Conservation (phyloP, 352 stramenopile genomes). For the Phytophthora europaea region DNA sequence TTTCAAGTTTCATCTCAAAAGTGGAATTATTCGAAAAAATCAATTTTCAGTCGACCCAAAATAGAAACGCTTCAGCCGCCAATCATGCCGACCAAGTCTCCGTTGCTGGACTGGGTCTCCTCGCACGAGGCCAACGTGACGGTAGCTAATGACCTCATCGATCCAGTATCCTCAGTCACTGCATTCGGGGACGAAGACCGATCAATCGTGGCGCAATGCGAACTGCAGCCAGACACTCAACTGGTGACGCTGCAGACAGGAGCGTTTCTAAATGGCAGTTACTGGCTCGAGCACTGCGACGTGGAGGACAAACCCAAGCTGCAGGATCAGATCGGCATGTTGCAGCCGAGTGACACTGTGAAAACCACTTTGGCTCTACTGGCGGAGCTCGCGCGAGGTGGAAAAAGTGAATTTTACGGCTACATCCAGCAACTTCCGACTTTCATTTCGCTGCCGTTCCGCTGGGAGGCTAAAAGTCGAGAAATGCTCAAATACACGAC, state of each 20-base stretch:
- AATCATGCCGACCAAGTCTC: conserved; percentile 26
- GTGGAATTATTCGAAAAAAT: conserved; percentile 1
- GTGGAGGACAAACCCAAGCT: conserved; percentile 36
- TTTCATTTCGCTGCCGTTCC: conserved; percentile 59
- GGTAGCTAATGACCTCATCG: conserved; percentile 44
- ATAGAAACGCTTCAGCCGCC: conserved; percentile 22
- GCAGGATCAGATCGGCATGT: conserved; percentile 26
- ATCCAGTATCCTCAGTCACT: conserved; percentile 45
- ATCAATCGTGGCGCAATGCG: conserved; percentile 56
- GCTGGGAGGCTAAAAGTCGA: conserved; percentile 42
- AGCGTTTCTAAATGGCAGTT: conserved; percentile 58
- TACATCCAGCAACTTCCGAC: conserved; percentile 73
- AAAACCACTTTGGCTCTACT: conserved; percentile 61
- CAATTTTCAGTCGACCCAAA: neutral
- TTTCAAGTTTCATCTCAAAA: neutral
- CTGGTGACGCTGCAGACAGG: conserved; percentile 53
- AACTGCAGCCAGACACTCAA: conserved; percentile 39
- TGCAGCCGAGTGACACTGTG: conserved; percentile 60
- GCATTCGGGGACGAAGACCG: conserved; percentile 50
- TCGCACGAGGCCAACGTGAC: conserved; percentile 39
- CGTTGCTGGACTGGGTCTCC: conserved; percentile 54
- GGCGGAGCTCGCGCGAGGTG: conserved; percentile 43
- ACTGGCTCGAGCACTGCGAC: conserved; percentile 48
- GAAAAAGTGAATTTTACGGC: conserved; percentile 55
- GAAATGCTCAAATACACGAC: conserved; percentile 60